Conservation (phyloP, 2,329 filamentous ascomycete genomes). For the Clonostachys rosea region DNA sequence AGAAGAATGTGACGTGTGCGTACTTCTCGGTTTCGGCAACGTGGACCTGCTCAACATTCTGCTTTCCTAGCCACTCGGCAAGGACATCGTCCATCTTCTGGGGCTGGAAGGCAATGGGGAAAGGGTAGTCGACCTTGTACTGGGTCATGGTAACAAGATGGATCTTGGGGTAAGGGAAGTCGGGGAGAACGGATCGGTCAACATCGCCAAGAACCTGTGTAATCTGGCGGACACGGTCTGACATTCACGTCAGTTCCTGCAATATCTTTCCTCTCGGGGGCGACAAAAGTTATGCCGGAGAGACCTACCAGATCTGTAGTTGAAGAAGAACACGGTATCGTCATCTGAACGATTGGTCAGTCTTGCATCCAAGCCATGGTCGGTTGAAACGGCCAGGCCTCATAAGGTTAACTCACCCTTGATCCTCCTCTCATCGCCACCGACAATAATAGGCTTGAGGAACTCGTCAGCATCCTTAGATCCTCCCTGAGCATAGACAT, state of each 20-base stretch:
- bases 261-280: not conserved
- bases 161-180: slow-evolving; percentile 92
- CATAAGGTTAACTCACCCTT: slow-evolving; percentile 52
- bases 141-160: slow-evolving; percentile 94
- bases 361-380: not conserved
- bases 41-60: slow-evolving; percentile 88
- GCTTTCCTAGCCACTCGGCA: slow-evolving; percentile 90
- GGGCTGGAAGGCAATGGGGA: slow-evolving; percentile 86
- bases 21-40: slow-evolving; percentile 99
- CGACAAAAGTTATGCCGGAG: not conserved
- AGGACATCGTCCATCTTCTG: slow-evolving; percentile 98
- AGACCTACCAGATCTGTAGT: slow-evolving; percentile 75
- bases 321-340: slow-evolving; percentile 99
- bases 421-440: slow-evolving; percentile 79
- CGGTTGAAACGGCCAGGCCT: not conserved
- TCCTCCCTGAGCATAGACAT: slow-evolving; percentile 73
- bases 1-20: slow-evolving; percentile 99
- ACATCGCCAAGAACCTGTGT: slow-evolving; percentile 89
- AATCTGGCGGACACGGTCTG: slow-evolving; percentile 89
- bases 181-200: slow-evolving; percentile 83
- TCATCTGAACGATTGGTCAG: slow-evolving; percentile 50
- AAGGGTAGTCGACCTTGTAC: slow-evolving; percentile 94
- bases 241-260: not conserved
- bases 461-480: slow-evolving; percentile 86
- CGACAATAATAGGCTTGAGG: slow-evolving; percentile 93